Conservation (phyloP, 306 rosid species). For the Hippophae tibetana region DNA sequence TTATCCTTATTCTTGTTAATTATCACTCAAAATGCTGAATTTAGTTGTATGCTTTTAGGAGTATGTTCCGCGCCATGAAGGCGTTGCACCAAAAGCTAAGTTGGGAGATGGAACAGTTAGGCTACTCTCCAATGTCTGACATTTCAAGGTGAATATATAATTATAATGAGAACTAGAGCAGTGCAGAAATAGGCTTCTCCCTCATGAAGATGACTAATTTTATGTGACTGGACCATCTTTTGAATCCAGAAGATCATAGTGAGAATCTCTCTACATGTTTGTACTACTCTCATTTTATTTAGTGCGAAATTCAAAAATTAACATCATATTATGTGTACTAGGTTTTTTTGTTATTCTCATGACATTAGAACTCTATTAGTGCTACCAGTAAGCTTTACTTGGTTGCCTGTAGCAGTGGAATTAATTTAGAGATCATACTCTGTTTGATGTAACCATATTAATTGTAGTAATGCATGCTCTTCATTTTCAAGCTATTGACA, state of each 20-base stretch:
- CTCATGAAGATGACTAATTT: conserved; percentile 20
- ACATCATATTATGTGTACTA: too few species aligned
- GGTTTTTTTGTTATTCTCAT: too few species aligned
- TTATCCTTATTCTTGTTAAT: too few species aligned
- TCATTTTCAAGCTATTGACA: too few species aligned
- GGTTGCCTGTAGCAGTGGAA: too few species aligned
- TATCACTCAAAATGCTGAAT: too few species aligned
- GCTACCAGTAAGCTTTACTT: too few species aligned
- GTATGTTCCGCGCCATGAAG: conserved; percentile 75
- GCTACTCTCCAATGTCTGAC: conserved; percentile 34
- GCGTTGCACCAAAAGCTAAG: conserved; percentile 77
- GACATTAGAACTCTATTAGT: too few species aligned
- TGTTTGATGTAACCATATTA: too few species aligned
- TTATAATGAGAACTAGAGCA: conserved; percentile 6
- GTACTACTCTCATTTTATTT: neutral
- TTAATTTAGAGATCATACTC: too few species aligned
- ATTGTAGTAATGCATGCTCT: too few species aligned
- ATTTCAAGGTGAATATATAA: conserved; percentile 33
- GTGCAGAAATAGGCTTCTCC: conserved; percentile 19
- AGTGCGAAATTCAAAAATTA: conserved; percentile 4
- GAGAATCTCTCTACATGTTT: conserved; percentile 11
- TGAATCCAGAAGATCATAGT: conserved; percentile 1
- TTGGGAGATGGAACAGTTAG: conserved; percentile 65
- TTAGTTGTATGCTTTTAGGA: conserved; percentile 33
- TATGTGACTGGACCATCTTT: conserved; percentile 34